A percentile compares a stretch with the other conserved stretches of the same genome.
Conservation (phyloP, 2,329 filamentous ascomycete species). For the Xylariaceae sp. region DNA sequence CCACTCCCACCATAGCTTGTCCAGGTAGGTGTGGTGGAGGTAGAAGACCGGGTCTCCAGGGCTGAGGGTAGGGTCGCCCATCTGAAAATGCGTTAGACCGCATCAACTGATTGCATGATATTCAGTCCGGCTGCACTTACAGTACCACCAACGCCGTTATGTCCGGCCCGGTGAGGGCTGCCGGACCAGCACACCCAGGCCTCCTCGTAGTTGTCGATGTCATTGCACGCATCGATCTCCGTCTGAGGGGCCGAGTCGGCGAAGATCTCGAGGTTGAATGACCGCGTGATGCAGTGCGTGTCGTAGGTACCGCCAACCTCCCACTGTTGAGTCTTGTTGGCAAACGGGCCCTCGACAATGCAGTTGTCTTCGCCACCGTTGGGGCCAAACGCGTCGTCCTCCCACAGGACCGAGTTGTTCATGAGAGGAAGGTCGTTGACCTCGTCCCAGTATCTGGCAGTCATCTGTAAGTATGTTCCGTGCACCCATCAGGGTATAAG, state of each 20-base stretch:
- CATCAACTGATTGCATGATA: neutral
- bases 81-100: conserved; percentile 8
- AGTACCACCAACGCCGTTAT: conserved; percentile 13
- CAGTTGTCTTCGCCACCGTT: conserved; percentile 22
- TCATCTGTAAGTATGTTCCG: conserved; percentile 1
- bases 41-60: conserved; percentile 21
- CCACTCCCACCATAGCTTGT: conserved; percentile 20
- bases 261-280: conserved; percentile 11
- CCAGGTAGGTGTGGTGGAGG: conserved; percentile 18
- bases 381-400: conserved; percentile 25
- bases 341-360: conserved; percentile 27
- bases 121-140: conserved; percentile 6
- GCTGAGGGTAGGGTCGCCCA: conserved; percentile 13
- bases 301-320: conserved; percentile 13
- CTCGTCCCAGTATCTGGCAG: conserved; percentile 29
- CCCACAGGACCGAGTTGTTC: conserved; percentile 21
- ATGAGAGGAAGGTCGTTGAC: conserved; percentile 22
- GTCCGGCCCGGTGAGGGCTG: conserved; percentile 14
- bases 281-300: conserved; percentile 18
- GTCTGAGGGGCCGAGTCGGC: conserved; percentile 5
- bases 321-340: conserved; percentile 24
- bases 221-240: conserved; percentile 10
- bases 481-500: neutral
- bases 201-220: conserved; percentile 3
- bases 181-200: conserved; percentile 13